Base-by-base conservation (phyloP, 1,284 basidiomycete genomes). In the Polyporus tsugae region DNA sequence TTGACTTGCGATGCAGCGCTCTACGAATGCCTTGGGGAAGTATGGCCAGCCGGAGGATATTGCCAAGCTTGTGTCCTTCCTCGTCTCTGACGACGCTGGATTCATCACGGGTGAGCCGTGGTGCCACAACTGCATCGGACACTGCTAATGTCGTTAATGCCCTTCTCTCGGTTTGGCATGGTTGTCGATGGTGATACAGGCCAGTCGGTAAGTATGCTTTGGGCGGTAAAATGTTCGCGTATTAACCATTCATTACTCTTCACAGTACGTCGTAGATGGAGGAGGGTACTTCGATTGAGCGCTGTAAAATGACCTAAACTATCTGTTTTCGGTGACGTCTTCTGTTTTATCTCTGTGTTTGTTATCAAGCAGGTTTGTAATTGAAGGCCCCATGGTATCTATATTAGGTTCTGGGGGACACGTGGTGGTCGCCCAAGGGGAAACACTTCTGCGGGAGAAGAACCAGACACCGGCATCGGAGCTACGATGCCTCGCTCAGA, bases 1-100 rank as follows among this genome's bases (percentile, higher is more conserved):
- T 25, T 59, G 6, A 41, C 38, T 53, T 9, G 22, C 5, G n/a
- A 22, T 59, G n/a, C 38, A 59, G 57, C 36, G n/a, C 11, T 6
- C 35, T 9, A 38, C 33, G 19, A 59, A 59, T 36, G 35, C 57
- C 11, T 55, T 73, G 0, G 75, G 71, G 29, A 66, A 70, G 3
- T 60, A 75, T 22, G 79, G 78, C 25, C 72, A 66, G 22, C 76
- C 79, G 0, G 75, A 79, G 22, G 78, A 82, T 60, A 72, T 82
- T 44, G 78, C 80, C 3, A 76, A 74, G 9, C 66, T 83, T 10
- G 82, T 81, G 6, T 81, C 81, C 0, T 83, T 75, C 70, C 73
- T 83, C 1, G 77, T 75, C 0, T 79, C 78, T 0, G 71, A 77
- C 22, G 79, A 79, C 36, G 75, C 80, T 0, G 62, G 65, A 19